Conservation (phyloP, 176 grass and related monocot genomes). For the Bromus sterilis region DNA sequence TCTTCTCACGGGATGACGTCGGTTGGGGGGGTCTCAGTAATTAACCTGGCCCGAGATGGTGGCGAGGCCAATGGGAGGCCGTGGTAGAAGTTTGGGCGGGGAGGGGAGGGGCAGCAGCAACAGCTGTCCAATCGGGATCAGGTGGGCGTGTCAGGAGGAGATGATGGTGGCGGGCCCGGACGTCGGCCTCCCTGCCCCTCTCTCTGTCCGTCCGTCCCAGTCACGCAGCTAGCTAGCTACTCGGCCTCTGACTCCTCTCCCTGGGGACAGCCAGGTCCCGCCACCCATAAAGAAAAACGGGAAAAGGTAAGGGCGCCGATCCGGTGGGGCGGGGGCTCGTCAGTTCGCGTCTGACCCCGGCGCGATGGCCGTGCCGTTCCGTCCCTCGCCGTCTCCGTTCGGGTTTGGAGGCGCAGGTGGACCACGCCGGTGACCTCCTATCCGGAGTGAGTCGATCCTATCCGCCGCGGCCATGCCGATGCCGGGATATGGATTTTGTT, state of each 20-base stretch:
- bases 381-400: background rate
- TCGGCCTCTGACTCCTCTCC: conserved; percentile 15
- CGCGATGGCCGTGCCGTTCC: conserved; percentile 1
- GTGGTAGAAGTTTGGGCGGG: background rate
- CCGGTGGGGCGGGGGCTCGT: background rate
- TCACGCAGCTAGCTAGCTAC: conserved; percentile 1
- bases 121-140: conserved; percentile 62
- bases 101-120: conserved; percentile 15
- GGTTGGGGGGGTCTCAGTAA: too few species aligned
- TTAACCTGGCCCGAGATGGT: background rate
- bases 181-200: background rate
- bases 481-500: background rate
- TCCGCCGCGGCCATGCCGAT: background rate
- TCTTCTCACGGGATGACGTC: background rate
- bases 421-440: background rate
- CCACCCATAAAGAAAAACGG: conserved; percentile 19
- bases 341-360: conserved; percentile 16
- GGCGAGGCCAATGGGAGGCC: conserved; percentile 10
- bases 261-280: conserved; percentile 14
- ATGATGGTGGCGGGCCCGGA: conserved; percentile 22
- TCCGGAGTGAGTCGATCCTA: background rate
- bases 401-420: background rate
- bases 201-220: conserved; percentile 11
- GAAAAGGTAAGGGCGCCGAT: background rate
- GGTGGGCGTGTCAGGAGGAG: conserved; percentile 41